These are phyloP conservation scores for Mortierella sp. DNA, from an alignment of 371 early-diverging fungal species.

Conservation along the genomic window DNA sequence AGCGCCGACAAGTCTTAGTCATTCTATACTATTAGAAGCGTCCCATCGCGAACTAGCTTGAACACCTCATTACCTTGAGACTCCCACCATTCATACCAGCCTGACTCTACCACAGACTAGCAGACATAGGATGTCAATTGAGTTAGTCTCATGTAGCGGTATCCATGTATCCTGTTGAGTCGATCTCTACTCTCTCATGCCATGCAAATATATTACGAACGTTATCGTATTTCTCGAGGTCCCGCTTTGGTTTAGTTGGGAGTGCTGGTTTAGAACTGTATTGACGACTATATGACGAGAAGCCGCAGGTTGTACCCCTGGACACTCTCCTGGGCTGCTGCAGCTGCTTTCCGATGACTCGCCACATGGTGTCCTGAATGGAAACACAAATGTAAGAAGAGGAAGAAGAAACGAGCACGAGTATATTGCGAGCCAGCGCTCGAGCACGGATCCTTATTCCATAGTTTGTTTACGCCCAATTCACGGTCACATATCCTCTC, in stretches of 20 bases:
- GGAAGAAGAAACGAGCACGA: too few relatives aligned
- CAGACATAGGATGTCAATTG: background rate
- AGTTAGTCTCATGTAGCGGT: background rate
- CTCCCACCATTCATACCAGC: slow-evolving; percentile 83
- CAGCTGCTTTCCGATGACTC: slow-evolving; percentile 35
- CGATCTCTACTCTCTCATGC: background rate
- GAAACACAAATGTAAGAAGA: slow-evolving; percentile 15
- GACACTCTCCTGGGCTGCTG: background rate
- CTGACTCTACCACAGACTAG: slow-evolving; percentile 68
- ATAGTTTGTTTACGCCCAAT: slow-evolving; percentile 16
- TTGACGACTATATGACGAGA: slow-evolving; percentile 9
- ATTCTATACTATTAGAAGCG: background rate
- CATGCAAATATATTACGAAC: slow-evolving; percentile 13
- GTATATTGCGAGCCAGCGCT: background rate
- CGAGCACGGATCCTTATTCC: background rate
- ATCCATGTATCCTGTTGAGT: background rate
- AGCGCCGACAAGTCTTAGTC: background rate
- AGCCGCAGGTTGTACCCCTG: background rate
- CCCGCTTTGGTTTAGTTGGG: slow-evolving; percentile 31
- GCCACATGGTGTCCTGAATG: slow-evolving; percentile 35
- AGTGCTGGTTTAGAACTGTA: background rate
- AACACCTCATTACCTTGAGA: slow-evolving; percentile 57
- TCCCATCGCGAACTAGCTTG: background rate
- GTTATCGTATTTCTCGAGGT: slow-evolving; percentile 49
- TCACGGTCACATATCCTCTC: background rate